Base-by-base conservation (phyloP, 768 basidiomycete genomes). In the Boletus barrowsii region DNA sequence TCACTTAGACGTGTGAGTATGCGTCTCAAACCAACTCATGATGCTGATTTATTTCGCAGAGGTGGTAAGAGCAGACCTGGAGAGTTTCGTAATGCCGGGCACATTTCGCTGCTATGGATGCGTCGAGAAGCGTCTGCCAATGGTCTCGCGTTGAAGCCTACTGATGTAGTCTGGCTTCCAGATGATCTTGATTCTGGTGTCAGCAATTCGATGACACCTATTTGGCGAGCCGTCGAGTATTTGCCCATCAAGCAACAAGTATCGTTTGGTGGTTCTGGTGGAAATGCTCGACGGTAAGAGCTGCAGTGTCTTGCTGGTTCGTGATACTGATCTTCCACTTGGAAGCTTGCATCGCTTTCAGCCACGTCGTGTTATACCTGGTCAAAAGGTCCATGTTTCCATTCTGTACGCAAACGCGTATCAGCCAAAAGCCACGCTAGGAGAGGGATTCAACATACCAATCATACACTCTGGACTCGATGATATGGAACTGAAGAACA, bases 1-100 rank as follows among this genome's bases (percentile, higher is more conserved):
- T 30, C 77, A 76, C 41, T 65, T 64, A 18, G 75, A 76, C 57
- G 62, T 54, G 75, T 73, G 32, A 6, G 61, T 51, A 2, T 13
- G 15, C 32, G 7, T 35, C 26, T 1, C 0, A 26, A 33, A 24
- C 0, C 0, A 1, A 3, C 3, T 18, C 9, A 2, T 17, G 18
- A 17, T 35, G 13, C 14, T 57, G 20, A 66, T 29, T 3, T 36
- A 10, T 17, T 44, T 41, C 24, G 7, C 24, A 66, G 65, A 3
- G 65, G 65, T 18, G 65, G 65, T 10, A 67, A 13, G 35, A 65
- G 52, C 11, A 62, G 58, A 32, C 65, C 65, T 0, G 65, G 62
- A 22, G 50, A 20, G 10, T 57, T 58, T 26, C 39, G 49, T 14
- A 62, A 65, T 10, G 65, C 65, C 0, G 65, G 65, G 15, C 62